phyloP scores from a whole-genome alignment of 306 rosid genomes.

The Gynostemma pentaphyllum region DNA sequence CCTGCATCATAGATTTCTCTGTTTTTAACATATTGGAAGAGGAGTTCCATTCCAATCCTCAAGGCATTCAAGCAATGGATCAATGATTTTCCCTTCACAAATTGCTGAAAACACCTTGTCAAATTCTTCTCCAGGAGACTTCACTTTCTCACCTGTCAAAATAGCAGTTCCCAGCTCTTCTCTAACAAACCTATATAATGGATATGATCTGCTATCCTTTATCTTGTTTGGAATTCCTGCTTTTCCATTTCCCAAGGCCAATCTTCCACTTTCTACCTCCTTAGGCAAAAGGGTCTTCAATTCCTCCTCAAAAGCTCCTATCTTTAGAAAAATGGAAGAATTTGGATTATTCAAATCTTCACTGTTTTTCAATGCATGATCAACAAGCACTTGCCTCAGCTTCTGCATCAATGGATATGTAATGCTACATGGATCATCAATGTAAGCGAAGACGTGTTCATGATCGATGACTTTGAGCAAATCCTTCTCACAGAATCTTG shows the following conservation, averaged over 20 bases:
- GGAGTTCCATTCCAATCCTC: constrained; percentile 2
- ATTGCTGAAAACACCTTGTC: constrained; percentile 43
- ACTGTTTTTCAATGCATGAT: constrained; percentile 18
- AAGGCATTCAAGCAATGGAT: constrained; percentile 17
- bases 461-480: constrained; percentile 26
- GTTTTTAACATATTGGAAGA: background rate
- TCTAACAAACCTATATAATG: constrained; percentile 16
- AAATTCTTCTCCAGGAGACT: constrained; percentile 43
- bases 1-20: no score
- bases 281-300: constrained; percentile 13
- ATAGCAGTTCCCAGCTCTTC: constrained; percentile 23
- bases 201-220: constrained; percentile 36
- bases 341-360: constrained; percentile 15
- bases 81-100: constrained; percentile 30
- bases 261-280: constrained; percentile 23
- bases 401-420: constrained; percentile 28
- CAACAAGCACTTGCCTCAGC: constrained; percentile 25
- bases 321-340: constrained; percentile 23
- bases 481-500: constrained; percentile 26
- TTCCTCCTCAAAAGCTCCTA: constrained; percentile 29
- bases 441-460: constrained; percentile 25
- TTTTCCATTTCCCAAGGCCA: constrained; percentile 19
- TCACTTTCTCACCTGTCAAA: constrained; percentile 32
- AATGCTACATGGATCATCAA: constrained; percentile 26
- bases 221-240: constrained; percentile 23